Conservation (phyloP, 192 early-diverging fungal genomes). For the Coemansia asiatica region DNA sequence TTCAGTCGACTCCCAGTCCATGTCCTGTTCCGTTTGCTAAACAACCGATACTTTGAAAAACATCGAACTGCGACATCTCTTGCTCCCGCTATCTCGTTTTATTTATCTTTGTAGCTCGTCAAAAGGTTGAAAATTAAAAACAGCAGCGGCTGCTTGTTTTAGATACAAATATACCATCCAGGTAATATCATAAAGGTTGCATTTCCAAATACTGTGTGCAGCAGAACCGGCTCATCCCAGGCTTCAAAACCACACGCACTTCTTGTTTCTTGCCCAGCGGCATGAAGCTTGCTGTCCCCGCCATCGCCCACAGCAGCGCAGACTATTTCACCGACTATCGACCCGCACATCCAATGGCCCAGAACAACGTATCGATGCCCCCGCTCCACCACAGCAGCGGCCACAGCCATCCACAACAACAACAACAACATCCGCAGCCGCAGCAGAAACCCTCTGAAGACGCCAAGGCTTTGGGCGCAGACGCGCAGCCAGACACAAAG, state of each 20-base stretch:
- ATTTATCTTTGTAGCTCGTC: too few species aligned
- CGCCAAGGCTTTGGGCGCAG: slow-evolving; percentile 1
- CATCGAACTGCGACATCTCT: background rate
- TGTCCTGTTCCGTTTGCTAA: background rate
- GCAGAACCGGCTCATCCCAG: too few species aligned
- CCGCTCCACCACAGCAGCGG: slow-evolving; percentile 4
- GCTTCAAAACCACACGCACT: too few species aligned
- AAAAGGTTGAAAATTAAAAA: background rate
- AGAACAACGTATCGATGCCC: slow-evolving; percentile 7
- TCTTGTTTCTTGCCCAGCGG: background rate
- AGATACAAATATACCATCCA: background rate
- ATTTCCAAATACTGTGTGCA: too few species aligned
- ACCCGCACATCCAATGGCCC: slow-evolving; percentile 16
- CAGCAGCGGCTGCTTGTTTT: background rate
- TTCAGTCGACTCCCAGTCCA: background rate
- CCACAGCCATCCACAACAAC: background rate
- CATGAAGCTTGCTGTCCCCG: background rate
- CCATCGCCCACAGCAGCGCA: slow-evolving; percentile 1
- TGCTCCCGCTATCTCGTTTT: background rate
- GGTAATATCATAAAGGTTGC: too few species aligned
- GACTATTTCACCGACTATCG: background rate
- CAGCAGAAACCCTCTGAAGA: slow-evolving; percentile 1
- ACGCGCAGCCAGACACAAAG: slow-evolving; percentile 24
- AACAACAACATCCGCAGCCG: slow-evolving; percentile 7
- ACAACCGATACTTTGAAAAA: background rate